These are phyloP conservation scores for Crithidia thermophila DNA, from an alignment of 208 protist species.

Conservation along the genomic window DNA sequence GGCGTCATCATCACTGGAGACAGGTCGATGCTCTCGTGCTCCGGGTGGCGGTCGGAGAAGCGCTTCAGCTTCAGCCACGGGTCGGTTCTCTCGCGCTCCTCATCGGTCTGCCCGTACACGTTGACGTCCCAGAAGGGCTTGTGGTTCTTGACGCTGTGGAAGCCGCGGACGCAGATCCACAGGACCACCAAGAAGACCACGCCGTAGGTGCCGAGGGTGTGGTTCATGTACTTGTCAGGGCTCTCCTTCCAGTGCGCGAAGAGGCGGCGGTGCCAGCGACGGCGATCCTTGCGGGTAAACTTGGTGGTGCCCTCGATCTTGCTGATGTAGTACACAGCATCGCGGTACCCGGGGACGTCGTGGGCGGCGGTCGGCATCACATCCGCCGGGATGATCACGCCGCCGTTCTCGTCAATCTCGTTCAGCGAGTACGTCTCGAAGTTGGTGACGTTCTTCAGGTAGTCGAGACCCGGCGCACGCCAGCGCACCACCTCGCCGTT, in stretches of 20 bases:
- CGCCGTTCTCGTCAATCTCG: constrained; percentile 90
- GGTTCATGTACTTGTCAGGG: constrained; percentile 79
- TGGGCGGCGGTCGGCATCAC: constrained; percentile 73
- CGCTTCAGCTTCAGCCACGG: constrained; percentile 78
- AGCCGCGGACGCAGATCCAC: constrained; percentile 76
- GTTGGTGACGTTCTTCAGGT: constrained; percentile 87
- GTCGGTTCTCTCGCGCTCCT: constrained; percentile 54
- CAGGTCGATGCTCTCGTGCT: constrained; percentile 79
- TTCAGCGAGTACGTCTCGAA: constrained; percentile 87
- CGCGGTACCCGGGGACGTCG: constrained; percentile 69
- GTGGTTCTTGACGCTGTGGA: constrained; percentile 87
- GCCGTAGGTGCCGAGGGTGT: constrained; percentile 71
- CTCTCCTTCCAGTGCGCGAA: constrained; percentile 86
- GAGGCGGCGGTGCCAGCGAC: constrained; percentile 75
- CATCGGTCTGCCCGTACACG: constrained; percentile 77
- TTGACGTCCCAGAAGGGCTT: constrained; percentile 90
- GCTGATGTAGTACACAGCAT: constrained; percentile 81
- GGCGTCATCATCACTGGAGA: constrained; percentile 82
- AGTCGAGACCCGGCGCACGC: constrained; percentile 75
- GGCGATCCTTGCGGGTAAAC: constrained; percentile 86
- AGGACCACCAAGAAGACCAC: constrained; percentile 53
- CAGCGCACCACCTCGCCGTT: constrained; percentile 85
- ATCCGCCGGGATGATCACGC: constrained; percentile 78
- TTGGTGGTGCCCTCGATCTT: constrained; percentile 68
- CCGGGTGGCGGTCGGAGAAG: constrained; percentile 85